phyloP scores from a whole-genome alignment of 228 moss, liverwort and hornwort species.

The Sphagnum fallax region DNA sequence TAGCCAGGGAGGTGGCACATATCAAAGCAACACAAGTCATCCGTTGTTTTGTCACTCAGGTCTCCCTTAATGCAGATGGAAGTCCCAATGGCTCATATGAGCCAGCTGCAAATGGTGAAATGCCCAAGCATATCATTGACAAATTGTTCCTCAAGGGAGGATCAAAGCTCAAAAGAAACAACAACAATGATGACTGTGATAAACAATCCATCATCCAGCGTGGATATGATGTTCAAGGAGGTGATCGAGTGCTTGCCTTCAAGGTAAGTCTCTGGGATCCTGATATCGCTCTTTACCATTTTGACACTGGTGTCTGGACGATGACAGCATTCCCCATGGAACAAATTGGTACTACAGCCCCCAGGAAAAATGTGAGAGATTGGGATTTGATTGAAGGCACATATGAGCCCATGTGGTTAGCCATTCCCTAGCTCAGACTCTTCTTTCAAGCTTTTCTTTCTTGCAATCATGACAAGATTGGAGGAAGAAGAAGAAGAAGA shows the following conservation, averaged over 20 bases:
- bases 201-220: neutral
- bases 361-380: neutral
- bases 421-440: neutral
- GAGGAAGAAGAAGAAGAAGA: too few species aligned
- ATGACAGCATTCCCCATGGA: neutral
- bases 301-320: neutral
- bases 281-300: neutral
- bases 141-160: neutral
- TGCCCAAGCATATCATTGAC: neutral
- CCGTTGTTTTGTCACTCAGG: neutral
- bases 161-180: neutral
- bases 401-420: neutral
- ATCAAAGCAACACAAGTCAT: neutral
- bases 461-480: too few species aligned
- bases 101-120: neutral
- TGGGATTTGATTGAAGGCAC: neutral
- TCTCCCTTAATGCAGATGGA: neutral
- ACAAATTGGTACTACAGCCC: neutral
- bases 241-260: neutral
- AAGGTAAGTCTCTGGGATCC: neutral
- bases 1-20: neutral
- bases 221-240: neutral
- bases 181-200: neutral
- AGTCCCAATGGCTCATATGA: slow-evolving; percentile 1
- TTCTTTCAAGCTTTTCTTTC: too few species aligned